Base-by-base conservation (phyloP, 2,329 filamentous ascomycete genomes). In the Claviceps cyperi region DNA sequence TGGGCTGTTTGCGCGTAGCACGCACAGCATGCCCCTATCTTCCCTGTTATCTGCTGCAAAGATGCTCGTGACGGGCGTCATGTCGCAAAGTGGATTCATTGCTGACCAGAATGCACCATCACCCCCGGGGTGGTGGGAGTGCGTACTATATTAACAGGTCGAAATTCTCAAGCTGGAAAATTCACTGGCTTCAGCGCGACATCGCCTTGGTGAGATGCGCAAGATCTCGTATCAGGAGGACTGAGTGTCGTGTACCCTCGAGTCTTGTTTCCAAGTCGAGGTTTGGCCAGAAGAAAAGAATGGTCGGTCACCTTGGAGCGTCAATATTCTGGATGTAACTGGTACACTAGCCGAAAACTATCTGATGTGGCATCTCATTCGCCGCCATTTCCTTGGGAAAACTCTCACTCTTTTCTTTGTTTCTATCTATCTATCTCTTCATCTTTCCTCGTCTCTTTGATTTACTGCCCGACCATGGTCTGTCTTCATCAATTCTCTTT, bases 161-260 rank as follows among this genome's bases (percentile, higher is more conserved):
- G 90, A 98, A 69, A 98, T 98, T 58, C 74, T 97, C 50, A 89
- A 97, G 68, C 77, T 98, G 56, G 90, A 97, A 70, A 98, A 97
- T 62, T 71, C 80, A 28, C 77, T 98, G 39, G 76, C 82, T 8
- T 74, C 85, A 35, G 92, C 92, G 41, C 77, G 91, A 58, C 81
- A 84, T 62, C 76, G 89, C 49, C 72, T 98, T 55, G 91, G 92
- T 55, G 92, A 98, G 76, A 97, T 98, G 92, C 81, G 92, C 64
- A 96, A 96, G 79, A 87, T 95, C 54, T 91, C 86, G 5, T 96
- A 96, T 69, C 84, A 86, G 64, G 86, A 94, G 62, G 84, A 91
- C 38, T 76, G 69, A 48, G 17, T 43, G 43, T 24, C 38, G 38
- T 43, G 46, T 4, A 48, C 28, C n/a, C n/a, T 37, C 14, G 19